Conservation (phyloP, 2,329 filamentous ascomycete genomes). For the Fusarium annulatum region DNA sequence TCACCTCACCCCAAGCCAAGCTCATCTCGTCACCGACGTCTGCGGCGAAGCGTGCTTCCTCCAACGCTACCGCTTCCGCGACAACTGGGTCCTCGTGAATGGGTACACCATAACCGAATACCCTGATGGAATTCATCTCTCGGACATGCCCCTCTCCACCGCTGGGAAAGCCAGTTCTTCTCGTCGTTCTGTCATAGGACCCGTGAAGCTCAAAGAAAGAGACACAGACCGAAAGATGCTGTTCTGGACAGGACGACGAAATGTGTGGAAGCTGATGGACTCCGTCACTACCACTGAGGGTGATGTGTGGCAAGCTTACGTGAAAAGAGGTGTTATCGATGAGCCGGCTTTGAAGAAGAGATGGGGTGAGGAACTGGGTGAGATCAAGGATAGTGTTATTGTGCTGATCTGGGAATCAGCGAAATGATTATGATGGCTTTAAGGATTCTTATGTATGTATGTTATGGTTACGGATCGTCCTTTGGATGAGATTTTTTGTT, state of each 20-base stretch:
- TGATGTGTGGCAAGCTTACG: constrained; percentile 60
- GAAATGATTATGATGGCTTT: constrained; percentile 21
- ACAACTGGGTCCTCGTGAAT: constrained; percentile 61
- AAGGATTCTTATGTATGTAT: constrained; percentile 31
- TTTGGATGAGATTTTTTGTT: neutral
- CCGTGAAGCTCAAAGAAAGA: constrained; percentile 49
- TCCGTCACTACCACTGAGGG: constrained; percentile 50
- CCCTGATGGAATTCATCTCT: constrained; percentile 50
- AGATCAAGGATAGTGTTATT: constrained; percentile 40
- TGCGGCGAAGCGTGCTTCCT: constrained; percentile 61
- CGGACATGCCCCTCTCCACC: constrained; percentile 30
- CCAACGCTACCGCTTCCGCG: constrained; percentile 58
- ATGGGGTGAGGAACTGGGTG: constrained; percentile 11
- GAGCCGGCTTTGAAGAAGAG: constrained; percentile 32
- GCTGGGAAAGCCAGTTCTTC: constrained; percentile 2
- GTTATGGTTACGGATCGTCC: constrained; percentile 20
- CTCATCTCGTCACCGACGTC: constrained; percentile 55
- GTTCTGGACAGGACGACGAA: constrained; percentile 51
- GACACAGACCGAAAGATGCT: constrained; percentile 47
- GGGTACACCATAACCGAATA: constrained; percentile 59
- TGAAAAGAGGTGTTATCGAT: constrained; percentile 47
- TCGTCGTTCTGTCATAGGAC: constrained; percentile 40
- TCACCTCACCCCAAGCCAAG: constrained; percentile 53
- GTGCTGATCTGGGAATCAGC: constrained; percentile 45
- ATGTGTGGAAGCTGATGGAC: constrained; percentile 57